phyloP scores from a whole-genome alignment of 2,329 filamentous ascomycete species.

The Fusarium pseudonygamai region DNA sequence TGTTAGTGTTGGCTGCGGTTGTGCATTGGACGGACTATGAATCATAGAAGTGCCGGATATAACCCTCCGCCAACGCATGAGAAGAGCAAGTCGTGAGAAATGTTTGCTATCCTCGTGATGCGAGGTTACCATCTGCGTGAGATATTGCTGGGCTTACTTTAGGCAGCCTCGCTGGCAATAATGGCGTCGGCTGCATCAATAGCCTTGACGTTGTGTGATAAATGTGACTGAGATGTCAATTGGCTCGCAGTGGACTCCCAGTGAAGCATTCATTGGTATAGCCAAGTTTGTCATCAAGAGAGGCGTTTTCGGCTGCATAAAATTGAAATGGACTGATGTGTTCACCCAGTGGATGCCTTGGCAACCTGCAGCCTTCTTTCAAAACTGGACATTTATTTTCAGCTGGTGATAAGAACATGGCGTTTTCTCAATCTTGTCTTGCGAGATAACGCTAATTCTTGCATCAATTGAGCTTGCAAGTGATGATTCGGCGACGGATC shows the following conservation, averaged over 20 bases:
- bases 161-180: neutral
- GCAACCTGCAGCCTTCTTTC: neutral
- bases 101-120: too few relatives aligned
- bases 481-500: neutral
- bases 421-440: neutral
- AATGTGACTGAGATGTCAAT: neutral
- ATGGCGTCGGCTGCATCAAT: neutral
- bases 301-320: slow-evolving; percentile 1
- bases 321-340: neutral
- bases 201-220: neutral
- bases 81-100: neutral
- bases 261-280: neutral
- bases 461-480: neutral
- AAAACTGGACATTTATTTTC: neutral
- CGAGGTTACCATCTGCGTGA: neutral
- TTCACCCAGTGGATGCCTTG: neutral
- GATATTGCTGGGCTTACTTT: neutral
- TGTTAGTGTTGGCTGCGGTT: neutral
- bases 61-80: neutral
- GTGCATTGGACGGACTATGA: neutral
- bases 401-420: neutral
- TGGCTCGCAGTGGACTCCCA: neutral
- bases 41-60: neutral
- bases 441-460: neutral
- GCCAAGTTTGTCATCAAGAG: neutral